phyloP scores from a whole-genome alignment of 2,329 filamentous ascomycete species.

The Bipolaris gigantea region DNA sequence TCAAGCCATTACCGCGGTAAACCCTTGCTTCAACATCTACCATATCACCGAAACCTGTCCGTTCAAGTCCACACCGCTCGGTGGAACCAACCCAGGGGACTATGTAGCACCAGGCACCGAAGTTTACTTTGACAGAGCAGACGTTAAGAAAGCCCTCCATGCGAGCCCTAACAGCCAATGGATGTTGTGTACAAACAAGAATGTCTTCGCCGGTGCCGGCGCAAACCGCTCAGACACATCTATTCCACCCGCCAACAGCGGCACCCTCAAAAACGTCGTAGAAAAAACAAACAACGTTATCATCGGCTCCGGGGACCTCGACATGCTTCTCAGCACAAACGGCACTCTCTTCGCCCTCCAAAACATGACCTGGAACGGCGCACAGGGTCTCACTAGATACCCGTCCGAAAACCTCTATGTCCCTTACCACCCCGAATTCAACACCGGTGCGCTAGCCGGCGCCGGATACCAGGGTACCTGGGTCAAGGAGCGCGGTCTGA shows the following conservation, averaged over 20 bases:
- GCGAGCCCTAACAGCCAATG: constrained; percentile 50
- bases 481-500: constrained; percentile 50
- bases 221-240: constrained; percentile 38
- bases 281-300: constrained; percentile 57
- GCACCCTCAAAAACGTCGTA: constrained; percentile 53
- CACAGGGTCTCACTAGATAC: constrained; percentile 50
- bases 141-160: constrained; percentile 55
- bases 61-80: constrained; percentile 42
- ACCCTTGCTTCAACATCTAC: constrained; percentile 57
- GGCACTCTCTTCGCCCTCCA: constrained; percentile 57
- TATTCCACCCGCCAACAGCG: constrained; percentile 44
- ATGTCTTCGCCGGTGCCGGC: constrained; percentile 47
- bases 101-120: constrained; percentile 46
- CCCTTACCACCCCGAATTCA: constrained; percentile 50
- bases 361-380: constrained; percentile 58
- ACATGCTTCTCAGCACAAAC: constrained; percentile 55
- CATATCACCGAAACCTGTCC: constrained; percentile 53
- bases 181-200: constrained; percentile 46
- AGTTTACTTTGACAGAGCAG: constrained; percentile 57
- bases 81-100: constrained; percentile 44
- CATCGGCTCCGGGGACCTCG: constrained; percentile 53
- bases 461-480: constrained; percentile 48
- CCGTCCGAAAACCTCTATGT: constrained; percentile 49
- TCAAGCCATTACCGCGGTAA: constrained; percentile 46
- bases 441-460: constrained; percentile 45